phyloP scores from a whole-genome alignment of 345 rosid genomes.

The Aquilaria sinensis region DNA sequence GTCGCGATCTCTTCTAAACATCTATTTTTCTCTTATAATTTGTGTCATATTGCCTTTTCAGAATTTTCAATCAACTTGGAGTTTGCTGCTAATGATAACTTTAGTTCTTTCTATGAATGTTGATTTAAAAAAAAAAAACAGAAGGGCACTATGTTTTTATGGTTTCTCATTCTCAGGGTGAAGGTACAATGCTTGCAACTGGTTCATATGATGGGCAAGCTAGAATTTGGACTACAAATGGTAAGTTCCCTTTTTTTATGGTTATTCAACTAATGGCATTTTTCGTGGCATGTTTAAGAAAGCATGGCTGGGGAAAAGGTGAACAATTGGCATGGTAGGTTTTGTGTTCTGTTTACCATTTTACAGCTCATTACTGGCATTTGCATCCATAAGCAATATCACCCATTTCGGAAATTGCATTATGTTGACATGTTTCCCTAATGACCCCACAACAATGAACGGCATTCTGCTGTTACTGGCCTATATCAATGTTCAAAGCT shows the following conservation, averaged over 20 bases:
- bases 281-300: not conserved
- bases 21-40: too few relatives aligned
- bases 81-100: not conserved
- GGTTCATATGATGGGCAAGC: constrained; percentile 99
- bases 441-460: too few relatives aligned
- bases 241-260: constrained; percentile 28
- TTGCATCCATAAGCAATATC: too few relatives aligned
- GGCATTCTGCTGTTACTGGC: too few relatives aligned
- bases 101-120: constrained; percentile 5
- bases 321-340: too few relatives aligned
- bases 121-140: not conserved
- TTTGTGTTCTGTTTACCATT: too few relatives aligned
- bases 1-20: too few relatives aligned
- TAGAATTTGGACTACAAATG: constrained; percentile 81
- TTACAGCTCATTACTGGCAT: too few relatives aligned
- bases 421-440: too few relatives aligned
- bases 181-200: constrained; percentile 90
- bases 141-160: not conserved
- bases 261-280: not conserved
- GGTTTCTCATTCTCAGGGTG: constrained; percentile 46
- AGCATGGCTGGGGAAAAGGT: too few relatives aligned
- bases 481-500: too few relatives aligned
- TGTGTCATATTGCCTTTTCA: not conserved
- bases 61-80: not conserved
- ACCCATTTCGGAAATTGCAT: too few relatives aligned